phyloP scores from a whole-genome alignment of 2,329 filamentous ascomycete genomes.

The Zelopaecilomyces penicillatus region DNA sequence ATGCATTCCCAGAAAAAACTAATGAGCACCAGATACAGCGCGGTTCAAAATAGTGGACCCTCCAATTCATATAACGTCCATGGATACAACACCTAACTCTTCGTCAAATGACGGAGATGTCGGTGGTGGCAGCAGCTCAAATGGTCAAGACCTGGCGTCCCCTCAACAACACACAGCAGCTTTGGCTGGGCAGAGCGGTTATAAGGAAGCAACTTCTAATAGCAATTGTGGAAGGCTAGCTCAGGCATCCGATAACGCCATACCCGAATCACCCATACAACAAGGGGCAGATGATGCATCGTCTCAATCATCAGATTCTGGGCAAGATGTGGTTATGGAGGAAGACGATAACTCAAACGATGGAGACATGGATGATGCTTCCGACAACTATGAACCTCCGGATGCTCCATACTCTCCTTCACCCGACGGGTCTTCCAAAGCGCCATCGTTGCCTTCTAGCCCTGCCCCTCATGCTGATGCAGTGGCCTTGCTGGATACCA shows the following conservation, averaged over 20 bases:
- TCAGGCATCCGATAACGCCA: too few species aligned
- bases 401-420: constrained; percentile 21
- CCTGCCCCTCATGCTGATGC: constrained; percentile 12
- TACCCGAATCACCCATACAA: too few species aligned
- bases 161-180: too few species aligned
- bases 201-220: too few species aligned
- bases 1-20: too few species aligned
- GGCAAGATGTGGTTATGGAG: constrained; percentile 11
- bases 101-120: constrained; percentile 1
- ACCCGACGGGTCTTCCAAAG: not conserved
- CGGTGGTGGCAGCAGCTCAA: too few species aligned
- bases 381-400: constrained; percentile 50
- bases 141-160: too few species aligned
- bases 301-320: not conserved
- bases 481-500: constrained; percentile 16
- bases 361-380: constrained; percentile 24
- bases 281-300: too few species aligned
- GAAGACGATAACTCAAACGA: constrained; percentile 28
- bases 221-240: too few species aligned
- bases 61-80: not conserved
- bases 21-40: not conserved
- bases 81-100: constrained; percentile 6
- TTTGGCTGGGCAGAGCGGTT: too few species aligned
- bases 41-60: not conserved
- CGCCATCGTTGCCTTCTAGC: constrained; percentile 5